phyloP scores from a whole-genome alignment of 2,329 filamentous ascomycete genomes.

The Verticillium alfalfae region DNA sequence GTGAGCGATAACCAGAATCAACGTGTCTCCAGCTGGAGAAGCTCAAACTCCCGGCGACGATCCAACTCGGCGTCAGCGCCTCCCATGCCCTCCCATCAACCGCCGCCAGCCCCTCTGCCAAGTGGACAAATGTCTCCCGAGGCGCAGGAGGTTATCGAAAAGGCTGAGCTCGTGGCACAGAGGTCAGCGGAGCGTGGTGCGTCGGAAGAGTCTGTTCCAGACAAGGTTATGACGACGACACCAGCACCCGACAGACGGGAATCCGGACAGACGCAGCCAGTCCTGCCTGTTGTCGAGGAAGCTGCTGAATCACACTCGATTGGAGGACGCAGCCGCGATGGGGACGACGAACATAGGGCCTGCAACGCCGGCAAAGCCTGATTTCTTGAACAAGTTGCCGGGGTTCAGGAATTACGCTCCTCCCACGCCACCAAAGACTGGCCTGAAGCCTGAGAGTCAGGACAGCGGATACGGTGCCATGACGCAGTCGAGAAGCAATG shows the following conservation, averaged over 20 bases:
- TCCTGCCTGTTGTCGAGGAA: constrained; percentile 83
- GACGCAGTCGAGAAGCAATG: constrained; percentile 18
- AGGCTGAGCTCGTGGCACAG: constrained; percentile 30
- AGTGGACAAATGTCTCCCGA: constrained; percentile 26
- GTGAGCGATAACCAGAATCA: constrained; percentile 24
- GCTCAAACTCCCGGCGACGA: constrained; percentile 22
- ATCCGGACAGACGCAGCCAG: constrained; percentile 49
- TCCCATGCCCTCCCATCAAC: constrained; percentile 39
- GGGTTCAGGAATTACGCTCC: constrained; percentile 20
- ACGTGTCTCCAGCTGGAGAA: constrained; percentile 27
- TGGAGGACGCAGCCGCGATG: constrained; percentile 51
- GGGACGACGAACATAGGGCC: constrained; percentile 30
- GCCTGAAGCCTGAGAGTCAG: constrained; percentile 38
- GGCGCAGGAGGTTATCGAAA: constrained; percentile 32
- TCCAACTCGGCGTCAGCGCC: constrained; percentile 24
- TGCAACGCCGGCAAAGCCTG: constrained; percentile 35
- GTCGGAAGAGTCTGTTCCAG: constrained; percentile 49
- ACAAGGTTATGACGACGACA: constrained; percentile 47
- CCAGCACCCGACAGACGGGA: constrained; percentile 40
- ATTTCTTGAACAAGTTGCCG: constrained; percentile 16
- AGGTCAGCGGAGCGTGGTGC: constrained; percentile 24
- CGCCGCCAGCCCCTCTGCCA: constrained; percentile 32
- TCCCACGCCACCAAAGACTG: constrained; percentile 41
- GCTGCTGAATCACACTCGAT: constrained; percentile 71
- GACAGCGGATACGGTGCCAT: constrained; percentile 39